Conservation (phyloP, 345 rosid species). For the Cardamine chenopodiifolia region DNA sequence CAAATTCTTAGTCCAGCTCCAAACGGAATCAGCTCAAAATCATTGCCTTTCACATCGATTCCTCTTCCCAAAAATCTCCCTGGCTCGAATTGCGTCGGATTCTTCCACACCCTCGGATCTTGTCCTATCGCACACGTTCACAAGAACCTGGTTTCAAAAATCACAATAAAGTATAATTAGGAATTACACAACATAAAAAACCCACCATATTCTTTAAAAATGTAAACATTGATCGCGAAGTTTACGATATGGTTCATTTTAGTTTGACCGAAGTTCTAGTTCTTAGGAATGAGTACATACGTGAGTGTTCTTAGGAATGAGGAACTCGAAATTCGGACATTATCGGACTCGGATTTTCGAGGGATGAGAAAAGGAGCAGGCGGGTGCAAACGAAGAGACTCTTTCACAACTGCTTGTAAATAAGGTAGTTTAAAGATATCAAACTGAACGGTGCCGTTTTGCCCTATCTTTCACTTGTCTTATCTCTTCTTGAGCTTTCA, state of each 20-base stretch:
- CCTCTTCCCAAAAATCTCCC: slow-evolving; percentile 31
- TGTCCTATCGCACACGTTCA: slow-evolving; percentile 44
- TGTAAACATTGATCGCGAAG: background rate
- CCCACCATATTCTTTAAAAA: background rate
- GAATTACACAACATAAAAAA: background rate
- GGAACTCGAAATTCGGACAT: slow-evolving; percentile 19
- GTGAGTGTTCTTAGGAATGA: slow-evolving; percentile 31
- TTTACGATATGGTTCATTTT: background rate
- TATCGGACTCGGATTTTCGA: slow-evolving; percentile 25
- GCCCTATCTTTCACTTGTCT: slow-evolving; percentile 35
- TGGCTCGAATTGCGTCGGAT: slow-evolving; percentile 37
- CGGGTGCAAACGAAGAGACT: slow-evolving; percentile 50
- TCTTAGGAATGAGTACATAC: background rate
- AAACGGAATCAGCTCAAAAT: slow-evolving; percentile 36
- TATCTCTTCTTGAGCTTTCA: slow-evolving; percentile 37
- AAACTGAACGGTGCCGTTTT: slow-evolving; percentile 6
- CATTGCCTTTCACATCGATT: slow-evolving; percentile 28
- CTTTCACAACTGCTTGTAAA: slow-evolving; percentile 44
- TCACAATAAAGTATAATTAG: background rate
- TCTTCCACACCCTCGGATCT: slow-evolving; percentile 40
- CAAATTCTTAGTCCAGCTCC: slow-evolving; percentile 40
- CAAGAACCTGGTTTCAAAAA: slow-evolving; percentile 26
- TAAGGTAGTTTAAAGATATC: slow-evolving; percentile 40
- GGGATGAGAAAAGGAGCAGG: slow-evolving; percentile 46
- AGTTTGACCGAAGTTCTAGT: background rate